Evolutionary conservation across 176 grass and related monocot species (phyloP).

Genomic region (Coix lacrymajobi): DNA sequence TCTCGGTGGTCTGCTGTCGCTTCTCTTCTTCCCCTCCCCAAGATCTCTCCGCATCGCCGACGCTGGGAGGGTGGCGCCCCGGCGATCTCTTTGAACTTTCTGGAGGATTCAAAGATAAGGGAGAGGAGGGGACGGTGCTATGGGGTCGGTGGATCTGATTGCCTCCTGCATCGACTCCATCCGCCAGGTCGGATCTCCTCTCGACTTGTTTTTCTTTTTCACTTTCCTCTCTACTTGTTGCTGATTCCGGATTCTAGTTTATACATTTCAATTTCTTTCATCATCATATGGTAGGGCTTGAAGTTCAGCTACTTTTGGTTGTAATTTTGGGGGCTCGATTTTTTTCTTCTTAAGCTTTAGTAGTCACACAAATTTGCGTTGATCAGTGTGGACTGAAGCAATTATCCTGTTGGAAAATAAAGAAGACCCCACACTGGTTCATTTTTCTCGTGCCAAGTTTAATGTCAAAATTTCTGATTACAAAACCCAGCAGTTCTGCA

Average conservation of each 20-base stretch:
- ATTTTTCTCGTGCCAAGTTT: neutral
- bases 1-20: neutral
- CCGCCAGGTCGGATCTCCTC: constrained; percentile 51
- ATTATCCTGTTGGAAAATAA: neutral
- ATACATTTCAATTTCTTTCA: neutral
- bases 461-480: neutral
- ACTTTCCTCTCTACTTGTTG: neutral
- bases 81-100: neutral
- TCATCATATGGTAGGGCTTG: neutral
- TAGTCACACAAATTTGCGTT: neutral
- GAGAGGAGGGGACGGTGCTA: neutral
- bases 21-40: neutral
- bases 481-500: neutral
- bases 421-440: too few species aligned
- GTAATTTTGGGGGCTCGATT: neutral
- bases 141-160: constrained; percentile 85
- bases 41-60: neutral
- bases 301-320: neutral
- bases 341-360: neutral
- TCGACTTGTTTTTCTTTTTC: neutral
- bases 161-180: constrained; percentile 71
- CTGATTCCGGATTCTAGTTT: neutral
- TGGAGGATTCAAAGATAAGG: neutral
- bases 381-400: neutral
- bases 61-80: neutral